A percentile compares a stretch with the other conserved stretches of the same genome.
Conservation (phyloP, 2,329 filamentous ascomycete genomes). For the Trichoderma sp. region DNA sequence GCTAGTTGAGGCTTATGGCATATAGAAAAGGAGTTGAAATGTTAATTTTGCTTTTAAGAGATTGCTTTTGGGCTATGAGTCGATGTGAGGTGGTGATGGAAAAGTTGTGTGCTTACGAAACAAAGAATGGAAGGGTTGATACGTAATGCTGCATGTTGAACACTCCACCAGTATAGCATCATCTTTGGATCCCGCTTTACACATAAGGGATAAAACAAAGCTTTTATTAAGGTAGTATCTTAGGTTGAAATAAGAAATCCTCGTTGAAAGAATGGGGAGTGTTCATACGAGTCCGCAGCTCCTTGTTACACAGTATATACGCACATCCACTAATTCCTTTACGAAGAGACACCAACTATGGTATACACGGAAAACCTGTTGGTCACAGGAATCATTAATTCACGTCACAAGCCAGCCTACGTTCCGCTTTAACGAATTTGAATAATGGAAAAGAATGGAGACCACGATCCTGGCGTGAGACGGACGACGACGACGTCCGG, state of each 20-base stretch:
- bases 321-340: neutral
- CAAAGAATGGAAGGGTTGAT: neutral
- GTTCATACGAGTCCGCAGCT: neutral
- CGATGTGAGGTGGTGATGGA: neutral
- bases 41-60: neutral
- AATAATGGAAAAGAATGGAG: neutral
- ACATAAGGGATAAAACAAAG: neutral
- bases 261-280: neutral
- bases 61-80: neutral
- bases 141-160: neutral
- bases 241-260: neutral
- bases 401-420: neutral
- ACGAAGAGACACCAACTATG: neutral
- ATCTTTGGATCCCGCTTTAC: neutral
- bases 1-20: neutral
- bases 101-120: neutral
- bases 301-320: neutral
- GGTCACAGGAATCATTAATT: neutral
- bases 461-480: slow-evolving; percentile 3
- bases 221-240: neutral
- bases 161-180: neutral
- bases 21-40: slow-evolving; percentile 13
- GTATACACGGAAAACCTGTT: neutral
- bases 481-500: neutral
- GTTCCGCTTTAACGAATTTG: neutral